phyloP scores from a whole-genome alignment of 192 early-diverging fungal genomes.

The Umbelopsis sp. region DNA sequence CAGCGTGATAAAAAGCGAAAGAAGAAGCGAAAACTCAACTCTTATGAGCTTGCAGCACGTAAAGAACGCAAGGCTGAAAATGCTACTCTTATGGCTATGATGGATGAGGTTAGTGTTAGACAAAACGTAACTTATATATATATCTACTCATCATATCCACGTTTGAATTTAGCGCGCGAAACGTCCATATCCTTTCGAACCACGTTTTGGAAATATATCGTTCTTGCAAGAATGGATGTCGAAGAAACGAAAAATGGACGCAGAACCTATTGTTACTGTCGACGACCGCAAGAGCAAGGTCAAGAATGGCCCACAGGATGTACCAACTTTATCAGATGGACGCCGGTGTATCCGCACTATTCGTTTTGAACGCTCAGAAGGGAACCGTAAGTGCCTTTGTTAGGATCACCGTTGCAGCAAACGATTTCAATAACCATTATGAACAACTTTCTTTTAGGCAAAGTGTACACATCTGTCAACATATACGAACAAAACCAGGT shows the following conservation, averaged over 20 bases:
- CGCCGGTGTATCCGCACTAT: constrained; percentile 68
- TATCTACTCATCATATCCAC: background rate
- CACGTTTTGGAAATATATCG: constrained; percentile 65
- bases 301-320: constrained; percentile 25
- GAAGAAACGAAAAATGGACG: constrained; percentile 56
- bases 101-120: constrained; percentile 58
- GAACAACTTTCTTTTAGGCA: constrained; percentile 40
- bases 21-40: constrained; percentile 72
- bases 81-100: constrained; percentile 66
- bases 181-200: constrained; percentile 60
- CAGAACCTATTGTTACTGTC: constrained; percentile 49
- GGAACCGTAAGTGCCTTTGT: constrained; percentile 36
- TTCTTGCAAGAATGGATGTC: constrained; percentile 72
- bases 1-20: constrained; percentile 51
- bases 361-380: constrained; percentile 63
- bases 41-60: constrained; percentile 68
- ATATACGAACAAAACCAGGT: constrained; percentile 54
- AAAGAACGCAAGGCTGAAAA: constrained; percentile 68
- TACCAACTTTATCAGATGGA: constrained; percentile 53
- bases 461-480: constrained; percentile 64
- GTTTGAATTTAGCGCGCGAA: constrained; percentile 32
- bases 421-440: background rate
- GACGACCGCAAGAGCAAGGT: constrained; percentile 26
- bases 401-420: background rate
- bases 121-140: background rate